phyloP scores from a whole-genome alignment of 75 land plant species.

The Pinus tabuliformis region DNA sequence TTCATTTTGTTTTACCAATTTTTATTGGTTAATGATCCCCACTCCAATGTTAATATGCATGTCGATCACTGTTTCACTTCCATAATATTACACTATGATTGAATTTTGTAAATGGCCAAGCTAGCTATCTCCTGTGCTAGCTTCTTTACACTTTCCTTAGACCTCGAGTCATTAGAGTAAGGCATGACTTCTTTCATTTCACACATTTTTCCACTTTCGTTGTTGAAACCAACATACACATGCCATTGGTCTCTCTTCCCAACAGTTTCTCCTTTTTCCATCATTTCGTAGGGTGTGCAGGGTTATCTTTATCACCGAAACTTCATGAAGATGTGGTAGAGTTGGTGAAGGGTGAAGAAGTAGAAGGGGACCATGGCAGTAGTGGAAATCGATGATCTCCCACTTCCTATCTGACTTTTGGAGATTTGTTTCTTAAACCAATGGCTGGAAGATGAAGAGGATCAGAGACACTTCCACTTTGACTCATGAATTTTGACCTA shows the following conservation, averaged over 20 bases:
- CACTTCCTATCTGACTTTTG: slow-evolving; percentile 43
- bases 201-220: slow-evolving; percentile 91
- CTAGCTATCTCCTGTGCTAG: slow-evolving; percentile 7
- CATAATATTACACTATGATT: background rate
- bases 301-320: slow-evolving; percentile 13
- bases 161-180: slow-evolving; percentile 81
- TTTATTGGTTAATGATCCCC: too few relatives aligned
- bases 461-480: slow-evolving; percentile 40
- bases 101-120: background rate
- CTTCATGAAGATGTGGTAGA: slow-evolving; percentile 13
- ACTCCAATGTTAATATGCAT: too few relatives aligned
- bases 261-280: slow-evolving; percentile 60
- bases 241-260: background rate
- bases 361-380: slow-evolving; percentile 40
- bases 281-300: slow-evolving; percentile 17
- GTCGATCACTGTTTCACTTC: background rate
- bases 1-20: too few relatives aligned
- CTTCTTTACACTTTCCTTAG: slow-evolving; percentile 78
- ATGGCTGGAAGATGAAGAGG: slow-evolving; percentile 69
- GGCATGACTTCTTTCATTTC: slow-evolving; percentile 94
- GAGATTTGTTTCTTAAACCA: slow-evolving; percentile 42
- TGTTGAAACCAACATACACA: background rate
- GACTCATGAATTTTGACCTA: slow-evolving; percentile 42
- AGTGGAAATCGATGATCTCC: slow-evolving; percentile 64
- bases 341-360: slow-evolving; percentile 19